Evolutionary conservation across 2,329 filamentous ascomycete genomes (phyloP).

Genomic region (Microdochium nivale): DNA sequence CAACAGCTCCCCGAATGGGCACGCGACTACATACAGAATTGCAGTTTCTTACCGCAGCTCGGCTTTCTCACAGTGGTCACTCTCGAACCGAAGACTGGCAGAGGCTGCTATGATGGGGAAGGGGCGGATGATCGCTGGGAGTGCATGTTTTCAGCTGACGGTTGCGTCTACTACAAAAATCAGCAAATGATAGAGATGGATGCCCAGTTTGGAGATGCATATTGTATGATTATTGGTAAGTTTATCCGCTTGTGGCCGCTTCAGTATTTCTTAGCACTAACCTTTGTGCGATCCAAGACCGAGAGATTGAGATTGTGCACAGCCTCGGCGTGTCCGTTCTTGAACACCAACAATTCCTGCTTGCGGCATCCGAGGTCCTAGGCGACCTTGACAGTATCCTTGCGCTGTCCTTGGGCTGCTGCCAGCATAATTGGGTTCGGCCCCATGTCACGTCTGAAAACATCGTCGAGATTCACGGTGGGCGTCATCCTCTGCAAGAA

Average conservation of each 20-base stretch:
- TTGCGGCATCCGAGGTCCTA: constrained; percentile 65
- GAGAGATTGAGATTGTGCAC: constrained; percentile 84
- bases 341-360: constrained; percentile 56
- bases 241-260: not conserved
- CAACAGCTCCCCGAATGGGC: constrained; percentile 52
- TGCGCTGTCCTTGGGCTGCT: constrained; percentile 70
- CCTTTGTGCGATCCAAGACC: constrained; percentile 41
- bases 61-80: constrained; percentile 78
- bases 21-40: constrained; percentile 51
- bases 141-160: constrained; percentile 64
- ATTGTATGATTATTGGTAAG: constrained; percentile 72
- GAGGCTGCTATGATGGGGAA: constrained; percentile 55
- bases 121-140: constrained; percentile 59
- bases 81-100: constrained; percentile 47
- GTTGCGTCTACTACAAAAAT: constrained; percentile 79
- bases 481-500: constrained; percentile 82
- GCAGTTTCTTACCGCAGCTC: constrained; percentile 84
- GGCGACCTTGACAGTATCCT: constrained; percentile 83
- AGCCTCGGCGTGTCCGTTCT: constrained; percentile 64
- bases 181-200: constrained; percentile 74
- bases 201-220: constrained; percentile 72
- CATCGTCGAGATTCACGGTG: constrained; percentile 64
- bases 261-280: not conserved
- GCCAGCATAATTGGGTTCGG: constrained; percentile 59
- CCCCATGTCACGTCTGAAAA: constrained; percentile 66